A percentile compares a stretch with the other conserved stretches of the same genome.
Evolutionary conservation across 495 filamentous ascomycete genomes (phyloP).

Genomic region (Chaetomium tenue): DNA sequence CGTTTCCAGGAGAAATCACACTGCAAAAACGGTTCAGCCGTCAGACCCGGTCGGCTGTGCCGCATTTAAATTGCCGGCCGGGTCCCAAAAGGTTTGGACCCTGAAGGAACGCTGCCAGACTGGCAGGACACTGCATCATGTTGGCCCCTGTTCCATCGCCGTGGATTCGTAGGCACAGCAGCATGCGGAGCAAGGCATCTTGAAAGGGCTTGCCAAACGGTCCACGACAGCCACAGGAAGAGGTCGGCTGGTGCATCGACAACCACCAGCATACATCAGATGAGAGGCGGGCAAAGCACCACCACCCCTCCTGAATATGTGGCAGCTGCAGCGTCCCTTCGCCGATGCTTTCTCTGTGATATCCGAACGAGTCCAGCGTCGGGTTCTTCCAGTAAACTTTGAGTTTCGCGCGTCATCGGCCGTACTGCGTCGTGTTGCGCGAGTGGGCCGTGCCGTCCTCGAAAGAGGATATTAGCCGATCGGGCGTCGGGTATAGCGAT

Average conservation of each 20-base stretch:
- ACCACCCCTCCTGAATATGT: too few species aligned
- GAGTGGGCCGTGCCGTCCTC: background rate
- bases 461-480: constrained; percentile 6
- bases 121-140: constrained; percentile 5
- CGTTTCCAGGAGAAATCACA: background rate
- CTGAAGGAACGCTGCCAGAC: background rate
- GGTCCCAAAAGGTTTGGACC: background rate
- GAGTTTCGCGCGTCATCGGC: background rate
- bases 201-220: background rate
- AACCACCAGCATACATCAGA: background rate
- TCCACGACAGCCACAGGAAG: background rate
- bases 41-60: background rate
- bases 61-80: constrained; percentile 5
- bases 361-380: too few species aligned
- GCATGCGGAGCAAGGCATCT: background rate
- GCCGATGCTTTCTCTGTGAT: too few species aligned
- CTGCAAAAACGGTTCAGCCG: background rate
- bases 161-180: background rate
- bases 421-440: background rate
- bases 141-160: constrained; percentile 1
- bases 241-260: too few species aligned
- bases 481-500: constrained; percentile 4
- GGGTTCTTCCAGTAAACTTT: too few species aligned
- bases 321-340: too few species aligned
- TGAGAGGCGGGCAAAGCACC: background rate